Conservation (phyloP, 129 eudicot species). For the Silybum marianum region DNA sequence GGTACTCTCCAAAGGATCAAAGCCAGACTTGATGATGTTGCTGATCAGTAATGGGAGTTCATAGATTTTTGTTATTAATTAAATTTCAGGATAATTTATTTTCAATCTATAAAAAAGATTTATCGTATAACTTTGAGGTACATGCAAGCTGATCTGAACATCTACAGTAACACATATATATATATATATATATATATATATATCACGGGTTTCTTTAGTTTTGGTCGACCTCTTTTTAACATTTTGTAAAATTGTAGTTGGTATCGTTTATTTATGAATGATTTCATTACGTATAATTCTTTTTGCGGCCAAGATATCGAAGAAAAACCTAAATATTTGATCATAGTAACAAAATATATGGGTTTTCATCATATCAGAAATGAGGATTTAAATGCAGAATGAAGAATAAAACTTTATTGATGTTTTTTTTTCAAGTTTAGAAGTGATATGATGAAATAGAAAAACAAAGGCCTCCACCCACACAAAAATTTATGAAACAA, state of each 20-base stretch:
- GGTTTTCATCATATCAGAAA: not conserved
- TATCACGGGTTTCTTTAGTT: too few relatives aligned
- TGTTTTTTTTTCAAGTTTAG: conserved; percentile 20
- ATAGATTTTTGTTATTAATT: conserved; percentile 17
- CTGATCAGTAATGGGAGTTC: conserved; percentile 22
- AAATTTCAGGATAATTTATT: conserved; percentile 3
- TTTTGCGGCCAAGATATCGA: too few relatives aligned
- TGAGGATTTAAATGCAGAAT: not conserved
- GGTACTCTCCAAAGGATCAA: conserved; percentile 70
- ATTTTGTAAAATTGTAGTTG: not conserved
- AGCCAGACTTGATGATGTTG: conserved; percentile 48
- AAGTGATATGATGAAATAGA: conserved; percentile 19
- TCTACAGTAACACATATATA: too few relatives aligned
- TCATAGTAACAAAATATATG: not conserved
- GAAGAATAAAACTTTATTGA: conserved; percentile 31
- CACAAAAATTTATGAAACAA: conserved; percentile 32
- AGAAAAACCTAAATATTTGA: not conserved
- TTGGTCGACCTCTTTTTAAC: too few relatives aligned
- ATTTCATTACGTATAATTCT: not conserved
- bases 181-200: too few relatives aligned
- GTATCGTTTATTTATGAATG: not conserved
- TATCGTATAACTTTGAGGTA: too few relatives aligned
- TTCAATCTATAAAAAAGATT: not conserved
- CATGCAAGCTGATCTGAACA: too few relatives aligned
- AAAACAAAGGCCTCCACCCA: conserved; percentile 5